Evolutionary conservation across 805 yeast species (phyloP), one percentile per base, ranked within the genome.

Genomic region (Candida insectalens): DNA sequence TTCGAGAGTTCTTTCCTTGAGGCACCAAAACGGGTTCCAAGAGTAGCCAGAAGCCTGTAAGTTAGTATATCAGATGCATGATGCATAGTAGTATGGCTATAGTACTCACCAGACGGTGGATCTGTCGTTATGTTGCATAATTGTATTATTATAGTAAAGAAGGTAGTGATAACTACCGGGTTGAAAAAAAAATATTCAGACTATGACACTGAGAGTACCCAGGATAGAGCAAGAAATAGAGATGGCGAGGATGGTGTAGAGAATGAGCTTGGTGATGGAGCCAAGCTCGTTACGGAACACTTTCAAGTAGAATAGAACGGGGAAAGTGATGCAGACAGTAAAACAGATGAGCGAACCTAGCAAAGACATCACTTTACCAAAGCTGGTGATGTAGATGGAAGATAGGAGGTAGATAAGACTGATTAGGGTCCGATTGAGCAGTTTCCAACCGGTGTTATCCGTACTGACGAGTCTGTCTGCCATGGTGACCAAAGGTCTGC

Each of bases 281-380:
- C 65, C 46, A 25, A 78, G 55, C 10, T 67, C 62, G 4, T 56
- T 47, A 4, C 53, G 53, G 49, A 77, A 79, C 25, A 79, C 62
- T 41, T 58, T 65, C 39, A 80, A 50, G 56, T 87, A 84, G 52
- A 85, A 87, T 8, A 69, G 48, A 16, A 83, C 62, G 3, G 96
- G 96, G 17, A 85, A 64, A 15, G 84, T 77, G 35, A 85, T 62
- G 53, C 96, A 87, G 23, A 85, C 74, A 3, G 77, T 62, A 53
- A 83, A 81, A 45, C 95, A 83, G 33, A 87, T 65, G 1, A 84
- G 76, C 4, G 89, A 72, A 6, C 96, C 96, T 44, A 84, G 55
- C 30, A 87, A 71, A 5, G 94, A 83, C 56, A 87, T 78, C 34
- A 87, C 67, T 44, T 73, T 73, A 48, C 85, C 96, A 51, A 87